Evolutionary conservation across 106 monocot species (phyloP).

Genomic region (Vanilla planifolia): DNA sequence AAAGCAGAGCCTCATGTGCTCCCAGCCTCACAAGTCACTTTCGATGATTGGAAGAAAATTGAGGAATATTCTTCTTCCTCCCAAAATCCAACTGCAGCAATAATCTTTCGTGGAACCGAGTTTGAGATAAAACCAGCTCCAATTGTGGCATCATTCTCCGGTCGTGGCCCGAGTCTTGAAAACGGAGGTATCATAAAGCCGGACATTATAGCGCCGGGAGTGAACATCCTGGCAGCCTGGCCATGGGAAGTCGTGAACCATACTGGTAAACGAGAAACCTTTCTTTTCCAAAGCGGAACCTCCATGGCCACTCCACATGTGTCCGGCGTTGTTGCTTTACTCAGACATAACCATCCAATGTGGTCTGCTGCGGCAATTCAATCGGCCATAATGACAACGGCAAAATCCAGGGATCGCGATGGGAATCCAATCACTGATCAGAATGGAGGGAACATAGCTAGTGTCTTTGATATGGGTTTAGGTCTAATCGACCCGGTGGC

Average conservation of each 20-base stretch:
- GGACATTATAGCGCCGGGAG: conserved; percentile 28
- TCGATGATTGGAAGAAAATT: not conserved
- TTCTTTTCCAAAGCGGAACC: conserved; percentile 25
- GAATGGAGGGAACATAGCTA: not conserved
- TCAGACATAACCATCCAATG: conserved; percentile 11
- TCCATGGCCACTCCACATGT: conserved; percentile 55
- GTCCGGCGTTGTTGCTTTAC: conserved; percentile 29
- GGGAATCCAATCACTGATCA: conserved; percentile 16
- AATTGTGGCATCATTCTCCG: conserved; percentile 19
- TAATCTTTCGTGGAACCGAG: conserved; percentile 8
- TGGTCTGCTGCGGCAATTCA: conserved; percentile 24
- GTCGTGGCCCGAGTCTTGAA: conserved; percentile 14
- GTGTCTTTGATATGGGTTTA: conserved; percentile 8
- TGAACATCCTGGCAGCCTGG: conserved; percentile 36
- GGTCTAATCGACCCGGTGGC: conserved; percentile 12
- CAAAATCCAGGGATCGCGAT: not conserved
- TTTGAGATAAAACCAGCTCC: conserved; percentile 5
- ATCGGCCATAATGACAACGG: conserved; percentile 29
- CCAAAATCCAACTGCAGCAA: not conserved
- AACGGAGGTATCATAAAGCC: conserved; percentile 34
- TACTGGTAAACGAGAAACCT: not conserved
- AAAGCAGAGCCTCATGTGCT: conserved; percentile 16
- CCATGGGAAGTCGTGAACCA: conserved; percentile 11
- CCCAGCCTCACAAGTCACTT: conserved; percentile 17
- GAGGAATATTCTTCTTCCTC: conserved; percentile 2